phyloP scores from a whole-genome alignment of 2,329 filamentous ascomycete species.

The Fusarium musae region DNA sequence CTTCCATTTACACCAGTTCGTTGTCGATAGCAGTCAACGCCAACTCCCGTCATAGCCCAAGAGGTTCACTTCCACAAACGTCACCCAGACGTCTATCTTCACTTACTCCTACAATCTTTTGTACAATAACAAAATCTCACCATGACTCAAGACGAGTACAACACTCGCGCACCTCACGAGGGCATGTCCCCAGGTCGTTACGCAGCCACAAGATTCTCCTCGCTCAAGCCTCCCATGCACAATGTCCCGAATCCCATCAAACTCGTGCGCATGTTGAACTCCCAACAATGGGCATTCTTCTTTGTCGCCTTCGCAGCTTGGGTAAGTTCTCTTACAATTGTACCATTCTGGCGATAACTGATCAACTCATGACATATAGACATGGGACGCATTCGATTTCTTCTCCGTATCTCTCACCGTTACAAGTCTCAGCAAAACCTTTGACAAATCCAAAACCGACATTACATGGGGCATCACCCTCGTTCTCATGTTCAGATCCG shows the following conservation, averaged over 20 bases:
- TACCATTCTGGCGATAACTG: rapidly evolving
- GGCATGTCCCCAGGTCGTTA: conserved; percentile 62
- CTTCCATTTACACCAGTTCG: neutral
- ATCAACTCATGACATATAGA: conserved; percentile 49
- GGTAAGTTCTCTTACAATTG: conserved; percentile 51
- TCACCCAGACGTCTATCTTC: neutral
- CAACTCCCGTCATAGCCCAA: neutral
- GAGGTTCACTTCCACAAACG: neutral
- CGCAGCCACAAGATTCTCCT: conserved; percentile 62
- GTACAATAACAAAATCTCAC: neutral
- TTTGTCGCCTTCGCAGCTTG: conserved; percentile 65
- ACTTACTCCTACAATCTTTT: neutral
- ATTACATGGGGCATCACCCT: conserved; percentile 74
- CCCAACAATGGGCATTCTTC: conserved; percentile 67
- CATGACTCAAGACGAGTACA: conserved; percentile 44
- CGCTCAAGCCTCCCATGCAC: conserved; percentile 67
- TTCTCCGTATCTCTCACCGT: conserved; percentile 72
- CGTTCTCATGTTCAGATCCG: conserved; percentile 69
- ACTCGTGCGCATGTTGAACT: conserved; percentile 60
- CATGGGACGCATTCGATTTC: conserved; percentile 74
- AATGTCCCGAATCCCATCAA: conserved; percentile 64
- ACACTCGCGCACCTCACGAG: conserved; percentile 56
- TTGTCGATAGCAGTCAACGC: neutral
- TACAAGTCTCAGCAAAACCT: conserved; percentile 62
- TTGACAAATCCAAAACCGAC: conserved; percentile 64